These are phyloP conservation scores for Colletotrichum lentis DNA, from an alignment of 2,329 filamentous ascomycete genomes.

Conservation along the genomic window DNA sequence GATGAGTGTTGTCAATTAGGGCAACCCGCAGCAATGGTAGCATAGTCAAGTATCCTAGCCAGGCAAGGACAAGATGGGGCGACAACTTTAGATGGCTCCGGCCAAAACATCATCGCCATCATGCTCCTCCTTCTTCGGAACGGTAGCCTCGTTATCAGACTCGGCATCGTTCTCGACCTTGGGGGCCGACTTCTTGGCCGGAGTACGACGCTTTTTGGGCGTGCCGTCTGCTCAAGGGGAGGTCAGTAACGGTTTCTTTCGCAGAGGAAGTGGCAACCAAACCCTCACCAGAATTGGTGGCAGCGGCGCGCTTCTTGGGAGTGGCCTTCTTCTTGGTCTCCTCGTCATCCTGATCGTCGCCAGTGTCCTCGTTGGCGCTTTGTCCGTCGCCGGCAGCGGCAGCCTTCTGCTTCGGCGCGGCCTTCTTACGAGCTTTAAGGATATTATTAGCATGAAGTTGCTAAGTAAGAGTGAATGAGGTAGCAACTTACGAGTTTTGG, in stretches of 20 bases:
- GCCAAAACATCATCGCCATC: slow-evolving; percentile 51
- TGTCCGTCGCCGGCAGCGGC: background rate
- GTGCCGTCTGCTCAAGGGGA: slow-evolving; percentile 12
- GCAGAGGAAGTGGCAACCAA: background rate
- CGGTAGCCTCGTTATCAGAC: background rate
- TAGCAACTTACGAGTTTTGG: slow-evolving; percentile 25
- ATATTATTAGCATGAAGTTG: background rate
- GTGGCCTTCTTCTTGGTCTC: slow-evolving; percentile 14
- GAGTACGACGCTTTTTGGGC: slow-evolving; percentile 24
- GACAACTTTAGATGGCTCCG: background rate
- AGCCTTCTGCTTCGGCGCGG: slow-evolving; percentile 40
- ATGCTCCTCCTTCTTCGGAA: slow-evolving; percentile 43
- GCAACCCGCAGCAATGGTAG: background rate
- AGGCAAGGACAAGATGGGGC: background rate
- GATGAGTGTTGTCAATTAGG: background rate
- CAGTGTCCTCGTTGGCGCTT: slow-evolving; percentile 7
- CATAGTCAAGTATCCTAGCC: background rate
- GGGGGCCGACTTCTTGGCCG: slow-evolving; percentile 37
- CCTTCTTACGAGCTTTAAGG: slow-evolving; percentile 38
- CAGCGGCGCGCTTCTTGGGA: slow-evolving; percentile 24
- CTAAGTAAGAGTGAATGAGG: background rate
- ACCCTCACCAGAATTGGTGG: slow-evolving; percentile 14
- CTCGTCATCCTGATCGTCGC: slow-evolving; percentile 2
- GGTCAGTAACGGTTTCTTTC: background rate
- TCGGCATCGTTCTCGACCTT: slow-evolving; percentile 30